phyloP scores from a whole-genome alignment of 768 basidiomycete species.

The Mycena floridula region DNA sequence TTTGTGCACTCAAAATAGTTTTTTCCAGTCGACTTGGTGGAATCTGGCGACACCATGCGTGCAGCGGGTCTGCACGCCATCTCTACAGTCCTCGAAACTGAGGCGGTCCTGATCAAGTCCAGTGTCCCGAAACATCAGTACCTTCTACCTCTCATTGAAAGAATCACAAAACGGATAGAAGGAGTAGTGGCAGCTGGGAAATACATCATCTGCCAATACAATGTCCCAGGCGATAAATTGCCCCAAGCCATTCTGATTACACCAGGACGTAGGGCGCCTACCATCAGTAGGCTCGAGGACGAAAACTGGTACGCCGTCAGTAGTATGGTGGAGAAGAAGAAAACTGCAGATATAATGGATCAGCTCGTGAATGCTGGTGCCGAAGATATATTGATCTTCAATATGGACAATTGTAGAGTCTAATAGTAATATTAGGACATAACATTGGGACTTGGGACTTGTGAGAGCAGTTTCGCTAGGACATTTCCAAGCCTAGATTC shows the following conservation, averaged over 20 bases:
- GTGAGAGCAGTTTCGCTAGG: background rate
- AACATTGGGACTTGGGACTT: background rate
- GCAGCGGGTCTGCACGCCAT: slow-evolving; percentile 95
- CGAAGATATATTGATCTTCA: slow-evolving; percentile 86
- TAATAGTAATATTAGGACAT: slow-evolving; percentile 20
- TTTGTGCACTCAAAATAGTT: too few relatives aligned
- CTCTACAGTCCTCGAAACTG: slow-evolving; percentile 76
- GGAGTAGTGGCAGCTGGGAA: slow-evolving; percentile 85
- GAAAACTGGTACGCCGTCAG: slow-evolving; percentile 89
- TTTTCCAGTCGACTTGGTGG: slow-evolving; percentile 30
- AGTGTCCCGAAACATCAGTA: slow-evolving; percentile 55
- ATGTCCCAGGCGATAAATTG: slow-evolving; percentile 66
- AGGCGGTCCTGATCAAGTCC: slow-evolving; percentile 92
- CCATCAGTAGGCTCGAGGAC: slow-evolving; percentile 78
- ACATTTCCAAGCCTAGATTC: too few relatives aligned
- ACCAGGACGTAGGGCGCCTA: slow-evolving; percentile 86
- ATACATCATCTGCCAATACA: slow-evolving; percentile 92
- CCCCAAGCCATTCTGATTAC: slow-evolving; percentile 63
- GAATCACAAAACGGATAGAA: slow-evolving; percentile 82
- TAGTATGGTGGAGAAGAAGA: slow-evolving; percentile 85
- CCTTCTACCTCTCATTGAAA: slow-evolving; percentile 60
- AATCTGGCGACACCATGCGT: slow-evolving; percentile 99
- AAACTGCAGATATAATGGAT: slow-evolving; percentile 84
- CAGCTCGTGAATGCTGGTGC: slow-evolving; percentile 76
- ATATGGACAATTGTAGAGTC: slow-evolving; percentile 91